Base-by-base conservation (phyloP, 176 grass and related monocot genomes). In the Musa itinerans region DNA sequence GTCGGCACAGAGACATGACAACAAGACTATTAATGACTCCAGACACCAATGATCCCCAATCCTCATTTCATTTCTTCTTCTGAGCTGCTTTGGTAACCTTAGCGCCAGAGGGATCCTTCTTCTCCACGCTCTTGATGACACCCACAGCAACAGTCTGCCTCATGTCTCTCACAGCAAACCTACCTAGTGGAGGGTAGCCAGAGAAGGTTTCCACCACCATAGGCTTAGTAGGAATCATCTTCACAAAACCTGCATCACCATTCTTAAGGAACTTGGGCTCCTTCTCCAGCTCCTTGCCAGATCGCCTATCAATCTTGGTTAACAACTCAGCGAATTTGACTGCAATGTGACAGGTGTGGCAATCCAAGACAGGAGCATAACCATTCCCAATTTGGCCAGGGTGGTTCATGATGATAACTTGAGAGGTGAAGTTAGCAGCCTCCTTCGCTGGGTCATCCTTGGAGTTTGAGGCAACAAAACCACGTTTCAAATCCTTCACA, bases 371-470 rank as follows among this genome's bases (percentile, higher is more conserved):
- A 10, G 67, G 67, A 69, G 67, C 67, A 69, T 69, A 69, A 20
- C 67, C 67, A 20, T 69, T 69, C 6, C 67, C 67, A 19, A 69
- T 69, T 16, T 69, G 67, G 11, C 67, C 67, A n/a, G 67, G 67
- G 43, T 69, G 67, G 17, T 69, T 69, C 67, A 69, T 69, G 34
- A 69, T 69, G 67, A 69, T 69, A 50, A 69, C 67, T 50, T 69
- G 67, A 1, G 67, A 50, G 8, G 23, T 69, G 43, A 69, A 69
- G 43, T 50, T 69, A 3, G 67, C 67, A n/a, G 67, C 67, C 29
- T 69, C 67, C 67, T 69, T 69, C 10, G 67, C 67, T 9, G 67
- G 67, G 43, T 69, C 67, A 69, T 69, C 67, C 67, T 69, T 69
- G 16, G 67, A 69, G 34, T 69, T 69, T 3, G 67, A 69, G 67